These are phyloP conservation scores for Haematococcus sp. DNA, from an alignment of 139 green algal species.

Conservation along the genomic window DNA sequence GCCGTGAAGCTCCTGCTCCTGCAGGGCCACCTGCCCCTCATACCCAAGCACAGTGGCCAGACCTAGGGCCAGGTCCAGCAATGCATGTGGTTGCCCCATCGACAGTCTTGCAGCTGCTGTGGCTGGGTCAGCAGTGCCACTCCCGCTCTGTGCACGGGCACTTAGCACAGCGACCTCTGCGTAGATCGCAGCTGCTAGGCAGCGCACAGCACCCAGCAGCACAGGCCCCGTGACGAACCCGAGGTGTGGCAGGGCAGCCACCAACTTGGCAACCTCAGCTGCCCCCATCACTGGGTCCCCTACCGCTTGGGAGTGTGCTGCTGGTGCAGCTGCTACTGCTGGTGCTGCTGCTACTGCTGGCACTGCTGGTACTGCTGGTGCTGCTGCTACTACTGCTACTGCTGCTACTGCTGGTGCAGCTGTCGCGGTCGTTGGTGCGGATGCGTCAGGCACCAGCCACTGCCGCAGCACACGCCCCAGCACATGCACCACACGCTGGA, in stretches of 20 bases:
- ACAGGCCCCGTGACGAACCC: neutral
- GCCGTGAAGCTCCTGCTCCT: neutral
- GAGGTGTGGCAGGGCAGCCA: neutral
- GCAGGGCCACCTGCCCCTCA: neutral
- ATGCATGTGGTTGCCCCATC: too few relatives aligned
- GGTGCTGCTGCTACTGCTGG: neutral
- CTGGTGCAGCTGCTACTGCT: neutral
- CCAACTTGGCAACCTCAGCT: neutral
- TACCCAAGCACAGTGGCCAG: too few relatives aligned
- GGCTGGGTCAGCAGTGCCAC: neutral
- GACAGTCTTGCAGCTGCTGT: neutral
- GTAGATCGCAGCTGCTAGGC: neutral
- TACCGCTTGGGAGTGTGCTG: neutral
- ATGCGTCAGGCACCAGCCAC: neutral
- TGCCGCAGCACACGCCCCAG: neutral
- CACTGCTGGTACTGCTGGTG: neutral
- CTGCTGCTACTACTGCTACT: neutral
- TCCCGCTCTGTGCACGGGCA: neutral
- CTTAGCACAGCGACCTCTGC: neutral
- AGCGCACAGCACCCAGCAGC: neutral
- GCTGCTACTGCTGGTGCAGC: neutral
- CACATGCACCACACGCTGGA: neutral
- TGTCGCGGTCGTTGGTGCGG: neutral
- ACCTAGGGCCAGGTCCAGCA: too few relatives aligned
- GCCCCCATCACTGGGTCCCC: neutral